Base-by-base conservation (phyloP, 116 monocot genomes). In the Trichopus zeylanicus region DNA sequence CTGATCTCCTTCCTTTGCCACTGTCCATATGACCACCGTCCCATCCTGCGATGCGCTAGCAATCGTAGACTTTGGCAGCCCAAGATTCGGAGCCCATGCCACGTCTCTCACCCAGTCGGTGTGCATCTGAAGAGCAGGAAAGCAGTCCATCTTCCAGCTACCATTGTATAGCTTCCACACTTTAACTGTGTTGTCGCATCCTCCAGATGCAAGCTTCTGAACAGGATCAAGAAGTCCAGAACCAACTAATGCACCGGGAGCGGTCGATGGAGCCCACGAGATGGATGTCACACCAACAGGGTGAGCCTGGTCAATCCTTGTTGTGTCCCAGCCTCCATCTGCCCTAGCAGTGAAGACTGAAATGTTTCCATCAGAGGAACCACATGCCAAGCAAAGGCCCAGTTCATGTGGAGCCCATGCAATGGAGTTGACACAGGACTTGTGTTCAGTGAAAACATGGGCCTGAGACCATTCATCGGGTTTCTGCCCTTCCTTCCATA, bases 331-430 rank as follows among this genome's bases (percentile, higher is more conserved):
- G 1, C 76, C 80, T 12, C 83, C 80, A 53, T 83, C 80, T 3
- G 80, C n/a, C 29, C 83, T 64, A 13, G 80, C 80, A 3, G 76
- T 70, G 74, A 88, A 72, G 35, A 88, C 77, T 3, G 83, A 80
- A 8, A 88, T 83, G 60, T 80, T 77, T 16, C 88, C 88, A 67
- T 88, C 88, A 0, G 88, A 88, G 6, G 88, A 83, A 6, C 88
- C 88, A 46, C 88, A 88, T 1, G 88, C 83, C 24, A 88, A 53
- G 62, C 74, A 77, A 13, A 83, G 77, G 7, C 88, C 88, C 29
- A 88, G 74, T 52, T 88, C 88, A 19, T 80, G 74, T 0, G 88
- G 88, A 2, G 88, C 88, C 83, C 83, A 88, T 22, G 88, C 70
- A 39, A 88, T 75, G 29, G 88, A 83, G 38, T 88, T 88, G 24